These are phyloP conservation scores for Tricholoma furcatifolium DNA, from an alignment of 768 basidiomycete genomes.

Conservation along the genomic window DNA sequence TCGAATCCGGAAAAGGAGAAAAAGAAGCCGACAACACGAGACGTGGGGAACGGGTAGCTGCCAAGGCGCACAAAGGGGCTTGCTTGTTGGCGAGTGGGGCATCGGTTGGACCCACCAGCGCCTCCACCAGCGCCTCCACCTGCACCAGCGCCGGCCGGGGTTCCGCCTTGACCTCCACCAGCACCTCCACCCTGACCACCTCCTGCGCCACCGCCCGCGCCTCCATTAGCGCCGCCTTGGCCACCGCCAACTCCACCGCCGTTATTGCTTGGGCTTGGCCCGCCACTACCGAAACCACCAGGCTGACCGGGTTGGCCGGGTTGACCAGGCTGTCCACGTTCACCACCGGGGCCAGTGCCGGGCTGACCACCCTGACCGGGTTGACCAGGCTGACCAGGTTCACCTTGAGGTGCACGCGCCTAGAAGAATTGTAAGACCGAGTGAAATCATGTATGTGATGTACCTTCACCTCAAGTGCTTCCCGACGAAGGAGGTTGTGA, in stretches of 20 bases:
- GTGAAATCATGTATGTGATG: background rate
- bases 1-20: background rate
- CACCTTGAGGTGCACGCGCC: conserved; percentile 8
- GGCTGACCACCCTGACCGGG: conserved; percentile 9
- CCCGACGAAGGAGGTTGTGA: background rate
- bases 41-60: conserved; percentile 1
- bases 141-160: background rate
- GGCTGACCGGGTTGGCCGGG: conserved; percentile 13
- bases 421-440: background rate
- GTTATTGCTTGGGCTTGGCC: conserved; percentile 1
- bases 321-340: conserved; percentile 12
- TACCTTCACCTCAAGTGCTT: background rate
- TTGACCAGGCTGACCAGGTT: conserved; percentile 11
- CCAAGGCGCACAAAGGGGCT: conserved; percentile 7
- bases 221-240: conserved; percentile 2
- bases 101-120: background rate
- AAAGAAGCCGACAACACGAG: conserved; percentile 4
- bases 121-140: background rate
- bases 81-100: conserved; percentile 1
- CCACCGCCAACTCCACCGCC: conserved; percentile 4
- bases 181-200: background rate
- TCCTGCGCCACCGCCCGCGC: conserved; percentile 1
- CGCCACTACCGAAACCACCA: conserved; percentile 4
- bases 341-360: conserved; percentile 1
- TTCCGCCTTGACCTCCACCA: background rate